Evolutionary conservation across 805 yeast genomes (phyloP).

Genomic region (Vanderwaltozyma verrucispora): DNA sequence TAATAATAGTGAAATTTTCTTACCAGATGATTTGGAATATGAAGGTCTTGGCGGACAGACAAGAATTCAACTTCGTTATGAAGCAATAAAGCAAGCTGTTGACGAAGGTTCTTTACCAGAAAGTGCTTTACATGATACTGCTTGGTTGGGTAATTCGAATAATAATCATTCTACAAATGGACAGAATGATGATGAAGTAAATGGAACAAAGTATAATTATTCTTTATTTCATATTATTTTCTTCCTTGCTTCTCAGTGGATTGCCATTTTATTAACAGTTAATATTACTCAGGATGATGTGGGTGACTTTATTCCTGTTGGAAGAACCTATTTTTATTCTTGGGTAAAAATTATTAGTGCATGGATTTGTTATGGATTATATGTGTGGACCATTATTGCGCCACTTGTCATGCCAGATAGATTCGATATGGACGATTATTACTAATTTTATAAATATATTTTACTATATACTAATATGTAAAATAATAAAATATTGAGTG

Average conservation of each 20-base stretch:
- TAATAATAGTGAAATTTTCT: slow-evolving; percentile 27
- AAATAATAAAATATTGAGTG: too few relatives aligned
- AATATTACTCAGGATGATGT: slow-evolving; percentile 76
- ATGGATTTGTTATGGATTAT: slow-evolving; percentile 80
- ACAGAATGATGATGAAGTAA: slow-evolving; percentile 43
- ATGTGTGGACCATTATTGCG: slow-evolving; percentile 86
- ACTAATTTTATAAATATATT: too few relatives aligned
- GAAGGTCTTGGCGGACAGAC: slow-evolving; percentile 34
- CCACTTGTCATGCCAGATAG: slow-evolving; percentile 88
- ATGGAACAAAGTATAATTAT: slow-evolving; percentile 73
- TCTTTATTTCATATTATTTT: slow-evolving; percentile 83
- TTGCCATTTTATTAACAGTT: slow-evolving; percentile 85
- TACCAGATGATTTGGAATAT: slow-evolving; percentile 28
- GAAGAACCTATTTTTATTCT: slow-evolving; percentile 88
- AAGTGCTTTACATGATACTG: slow-evolving; percentile 70
- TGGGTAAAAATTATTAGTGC: slow-evolving; percentile 91
- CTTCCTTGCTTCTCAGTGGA: slow-evolving; percentile 93
- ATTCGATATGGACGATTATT: slow-evolving; percentile 36
- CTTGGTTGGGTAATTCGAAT: slow-evolving; percentile 37
- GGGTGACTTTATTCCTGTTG: slow-evolving; percentile 93
- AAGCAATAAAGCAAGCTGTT: slow-evolving; percentile 90
- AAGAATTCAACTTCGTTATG: slow-evolving; percentile 67
- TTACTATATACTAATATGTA: too few relatives aligned
- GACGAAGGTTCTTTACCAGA: slow-evolving; percentile 92
- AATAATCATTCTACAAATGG: slow-evolving; percentile 22